A percentile compares a stretch with the other conserved stretches of the same genome.
Evolutionary conservation across 352 stramenopile genomes (phyloP).

Genomic region (Thraustochytrium sp.): DNA sequence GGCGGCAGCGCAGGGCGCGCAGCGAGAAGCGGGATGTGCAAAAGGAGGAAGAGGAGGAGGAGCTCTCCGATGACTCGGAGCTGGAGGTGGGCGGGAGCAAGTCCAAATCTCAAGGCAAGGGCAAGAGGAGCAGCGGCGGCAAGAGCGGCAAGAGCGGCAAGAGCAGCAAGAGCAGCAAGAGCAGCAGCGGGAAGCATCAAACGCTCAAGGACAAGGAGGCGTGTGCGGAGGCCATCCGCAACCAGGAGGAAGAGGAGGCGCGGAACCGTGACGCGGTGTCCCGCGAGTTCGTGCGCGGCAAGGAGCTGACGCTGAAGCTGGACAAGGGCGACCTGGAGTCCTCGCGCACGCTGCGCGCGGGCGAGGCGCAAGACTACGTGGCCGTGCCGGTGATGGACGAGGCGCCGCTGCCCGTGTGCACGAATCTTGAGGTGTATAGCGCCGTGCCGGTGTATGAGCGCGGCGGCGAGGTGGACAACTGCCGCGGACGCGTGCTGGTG

Average conservation of each 20-base stretch:
- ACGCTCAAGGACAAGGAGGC: not conserved
- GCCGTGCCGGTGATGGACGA: constrained; percentile 13
- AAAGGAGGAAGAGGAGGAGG: not conserved
- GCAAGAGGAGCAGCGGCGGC: too few species aligned
- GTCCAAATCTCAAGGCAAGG: too few species aligned
- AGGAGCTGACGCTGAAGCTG: not conserved
- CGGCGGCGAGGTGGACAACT: not conserved
- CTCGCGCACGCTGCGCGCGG: not conserved
- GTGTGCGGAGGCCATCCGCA: not conserved
- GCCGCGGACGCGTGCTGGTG: constrained; percentile 3
- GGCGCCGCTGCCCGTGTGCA: not conserved
- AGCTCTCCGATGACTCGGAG: not conserved
- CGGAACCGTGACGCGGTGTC: not conserved
- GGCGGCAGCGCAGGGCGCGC: too few species aligned
- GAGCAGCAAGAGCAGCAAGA: not conserved
- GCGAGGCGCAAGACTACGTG: not conserved
- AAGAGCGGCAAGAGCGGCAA: too few species aligned
- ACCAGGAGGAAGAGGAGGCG: constrained; percentile 6
- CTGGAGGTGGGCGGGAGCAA: not conserved
- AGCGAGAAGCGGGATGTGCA: not conserved
- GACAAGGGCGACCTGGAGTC: not conserved
- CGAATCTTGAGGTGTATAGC: not conserved
- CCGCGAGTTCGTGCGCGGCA: not conserved
- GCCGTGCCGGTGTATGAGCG: constrained; percentile 6
- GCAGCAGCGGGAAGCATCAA: not conserved